A percentile compares a stretch with the other conserved stretches of the same genome.
These are phyloP conservation scores for Blastomyces parvus DNA, from an alignment of 2,329 filamentous ascomycete species.

Conservation along the genomic window DNA sequence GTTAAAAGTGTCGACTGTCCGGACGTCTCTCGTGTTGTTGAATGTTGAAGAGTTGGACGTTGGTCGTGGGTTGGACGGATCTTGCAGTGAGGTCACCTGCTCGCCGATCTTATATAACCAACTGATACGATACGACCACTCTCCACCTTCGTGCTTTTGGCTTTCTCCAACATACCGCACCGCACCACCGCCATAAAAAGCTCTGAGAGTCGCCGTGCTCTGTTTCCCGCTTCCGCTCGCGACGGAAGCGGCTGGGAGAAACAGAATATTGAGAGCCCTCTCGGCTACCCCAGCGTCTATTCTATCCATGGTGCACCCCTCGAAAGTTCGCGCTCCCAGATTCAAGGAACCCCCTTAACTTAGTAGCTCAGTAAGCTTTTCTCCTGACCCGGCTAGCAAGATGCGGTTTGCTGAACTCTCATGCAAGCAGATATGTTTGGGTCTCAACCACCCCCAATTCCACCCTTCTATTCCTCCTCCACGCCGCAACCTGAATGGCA, in stretches of 20 bases:
- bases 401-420: background rate
- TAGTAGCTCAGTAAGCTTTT: background rate
- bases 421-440: constrained; percentile 26
- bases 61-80: too few relatives aligned
- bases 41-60: too few relatives aligned
- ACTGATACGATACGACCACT: too few relatives aligned
- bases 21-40: too few relatives aligned
- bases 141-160: background rate
- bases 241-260: background rate
- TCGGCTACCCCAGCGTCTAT: background rate
- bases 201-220: background rate
- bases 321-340: background rate
- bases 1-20: too few relatives aligned
- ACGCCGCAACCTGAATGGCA: constrained; percentile 34
- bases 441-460: constrained; percentile 18
- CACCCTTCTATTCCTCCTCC: constrained; percentile 20
- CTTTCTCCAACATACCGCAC: background rate
- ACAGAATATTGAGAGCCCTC: background rate
- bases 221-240: background rate
- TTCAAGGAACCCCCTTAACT: background rate
- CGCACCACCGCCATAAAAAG: background rate
- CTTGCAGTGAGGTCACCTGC: too few relatives aligned
- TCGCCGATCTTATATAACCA: too few relatives aligned
- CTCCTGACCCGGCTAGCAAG: background rate
- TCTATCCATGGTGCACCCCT: background rate